These are phyloP conservation scores for Lichtheimia ramosa DNA, from an alignment of 371 early-diverging fungal genomes.

Conservation along the genomic window DNA sequence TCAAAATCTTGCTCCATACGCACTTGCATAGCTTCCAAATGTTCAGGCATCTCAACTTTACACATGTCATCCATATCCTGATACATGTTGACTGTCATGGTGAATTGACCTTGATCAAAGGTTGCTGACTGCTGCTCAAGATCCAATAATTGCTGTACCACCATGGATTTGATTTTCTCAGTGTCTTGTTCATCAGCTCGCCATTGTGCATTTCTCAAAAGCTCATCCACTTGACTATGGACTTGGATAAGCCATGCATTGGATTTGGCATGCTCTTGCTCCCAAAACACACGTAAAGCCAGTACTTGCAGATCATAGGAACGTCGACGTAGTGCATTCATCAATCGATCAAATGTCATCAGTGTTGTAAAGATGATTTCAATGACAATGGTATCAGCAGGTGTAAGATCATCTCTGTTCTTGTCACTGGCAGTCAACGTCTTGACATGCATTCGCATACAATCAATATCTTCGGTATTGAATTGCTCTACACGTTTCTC, in stretches of 20 bases:
- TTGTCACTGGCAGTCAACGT: constrained; percentile 36
- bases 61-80: constrained; percentile 50
- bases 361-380: constrained; percentile 54
- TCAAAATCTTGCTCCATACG: constrained; percentile 45
- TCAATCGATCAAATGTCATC: constrained; percentile 42
- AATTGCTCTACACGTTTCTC: constrained; percentile 35
- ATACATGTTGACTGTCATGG: constrained; percentile 36
- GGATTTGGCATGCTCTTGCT: constrained; percentile 31
- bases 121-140: constrained; percentile 30
- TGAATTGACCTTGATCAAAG: constrained; percentile 44
- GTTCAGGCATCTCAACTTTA: constrained; percentile 36
- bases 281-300: constrained; percentile 46
- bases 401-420: constrained; percentile 37
- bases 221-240: constrained; percentile 18
- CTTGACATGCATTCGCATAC: constrained; percentile 50
- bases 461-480: constrained; percentile 48
- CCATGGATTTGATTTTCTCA: constrained; percentile 6
- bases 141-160: constrained; percentile 23
- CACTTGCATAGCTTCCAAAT: constrained; percentile 45
- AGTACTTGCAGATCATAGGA: constrained; percentile 42
- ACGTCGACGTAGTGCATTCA: constrained; percentile 35
- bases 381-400: constrained; percentile 57
- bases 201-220: constrained; percentile 39
- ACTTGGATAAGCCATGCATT: constrained; percentile 27
- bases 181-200: constrained; percentile 12